Base-by-base conservation (phyloP, 768 basidiomycete species). In the Kondoa malvinella region DNA sequence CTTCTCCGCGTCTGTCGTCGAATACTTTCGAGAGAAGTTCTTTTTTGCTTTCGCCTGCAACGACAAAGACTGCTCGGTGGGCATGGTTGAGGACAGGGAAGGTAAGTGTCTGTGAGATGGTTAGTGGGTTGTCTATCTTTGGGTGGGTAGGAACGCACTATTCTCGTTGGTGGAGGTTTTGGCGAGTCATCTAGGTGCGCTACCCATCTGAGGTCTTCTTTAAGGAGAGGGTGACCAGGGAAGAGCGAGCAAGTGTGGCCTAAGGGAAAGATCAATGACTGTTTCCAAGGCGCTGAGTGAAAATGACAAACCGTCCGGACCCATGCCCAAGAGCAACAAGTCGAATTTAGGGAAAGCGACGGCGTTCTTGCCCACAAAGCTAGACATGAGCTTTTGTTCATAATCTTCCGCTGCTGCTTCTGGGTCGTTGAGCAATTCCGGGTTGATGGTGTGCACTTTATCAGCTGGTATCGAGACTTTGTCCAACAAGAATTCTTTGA, bases 191-290 rank as follows among this genome's bases (percentile, higher is more conserved):
- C 85, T 74, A 99, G 80, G 77, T 85, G 87, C 0, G 92, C 94
- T 27, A 99, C 88, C 95, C 95, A 99, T 69, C 89, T 83, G 77
- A 90, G 89, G 63, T 81, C 83, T 78, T 95, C 94, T n/a, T 78
- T 69, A 62, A 99, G 82, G 50, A 96, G 82, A 40, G 77, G 78
- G 75, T 97, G 94, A n/a, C 82, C 87, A 8, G 95, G 95, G 84
- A 99, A 99, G 72, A 99, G 85, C 4, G 89, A 92, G 70, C 87
- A 91, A 56, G 94, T 97, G 81, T 99, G 95, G n/a, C 94, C 94
- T 59, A 70, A 70, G 62, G 68, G 71, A 34, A 68, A 71, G 50
- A 8, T 4, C 1, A 2, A 57, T 15, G 25, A 1, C 8, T 4
- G 21, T 16, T 12, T 25, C 40, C 15, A 17, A 27, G 12, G 21